phyloP scores from a whole-genome alignment of 179 eudicot species.

The Nepenthes alata region DNA sequence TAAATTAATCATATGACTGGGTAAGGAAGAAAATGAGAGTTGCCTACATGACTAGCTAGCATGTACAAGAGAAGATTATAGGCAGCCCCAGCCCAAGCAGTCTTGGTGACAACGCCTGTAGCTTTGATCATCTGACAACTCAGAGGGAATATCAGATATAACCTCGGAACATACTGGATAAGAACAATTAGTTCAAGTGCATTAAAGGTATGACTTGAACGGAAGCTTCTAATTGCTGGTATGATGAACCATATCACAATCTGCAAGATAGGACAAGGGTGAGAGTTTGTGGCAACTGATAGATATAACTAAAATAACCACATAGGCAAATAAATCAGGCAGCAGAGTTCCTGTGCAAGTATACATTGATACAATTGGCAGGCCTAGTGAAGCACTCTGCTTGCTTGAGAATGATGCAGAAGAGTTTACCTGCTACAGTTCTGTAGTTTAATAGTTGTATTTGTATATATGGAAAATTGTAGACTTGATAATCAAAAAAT shows the following conservation, averaged over 20 bases:
- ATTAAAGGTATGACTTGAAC: slow-evolving; percentile 56
- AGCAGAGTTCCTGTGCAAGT: too few relatives aligned
- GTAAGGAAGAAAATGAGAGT: not conserved
- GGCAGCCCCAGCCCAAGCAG: slow-evolving; percentile 89
- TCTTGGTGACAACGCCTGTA: slow-evolving; percentile 68
- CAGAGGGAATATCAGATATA: slow-evolving; percentile 63
- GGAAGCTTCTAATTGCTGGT: slow-evolving; percentile 48
- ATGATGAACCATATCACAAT: slow-evolving; percentile 72
- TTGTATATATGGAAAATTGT: too few relatives aligned
- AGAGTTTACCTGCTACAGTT: too few relatives aligned
- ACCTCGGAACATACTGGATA: slow-evolving; percentile 55
- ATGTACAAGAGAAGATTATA: slow-evolving; percentile 73
- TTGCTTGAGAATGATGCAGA: too few relatives aligned
- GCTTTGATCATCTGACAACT: slow-evolving; percentile 65
- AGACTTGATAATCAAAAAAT: too few relatives aligned
- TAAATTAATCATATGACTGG: not conserved
- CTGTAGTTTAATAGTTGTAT: too few relatives aligned
- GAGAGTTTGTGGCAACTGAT: not conserved
- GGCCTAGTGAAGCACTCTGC: too few relatives aligned
- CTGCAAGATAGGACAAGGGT: slow-evolving; percentile 21
- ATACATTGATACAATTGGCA: too few relatives aligned
- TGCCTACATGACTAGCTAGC: slow-evolving; percentile 78
- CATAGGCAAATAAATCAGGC: not conserved
- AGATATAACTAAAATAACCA: not conserved
- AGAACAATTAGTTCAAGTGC: slow-evolving; percentile 58